phyloP scores from a whole-genome alignment of 2,329 filamentous ascomycete species.

The Sporothrix brasiliensis region DNA sequence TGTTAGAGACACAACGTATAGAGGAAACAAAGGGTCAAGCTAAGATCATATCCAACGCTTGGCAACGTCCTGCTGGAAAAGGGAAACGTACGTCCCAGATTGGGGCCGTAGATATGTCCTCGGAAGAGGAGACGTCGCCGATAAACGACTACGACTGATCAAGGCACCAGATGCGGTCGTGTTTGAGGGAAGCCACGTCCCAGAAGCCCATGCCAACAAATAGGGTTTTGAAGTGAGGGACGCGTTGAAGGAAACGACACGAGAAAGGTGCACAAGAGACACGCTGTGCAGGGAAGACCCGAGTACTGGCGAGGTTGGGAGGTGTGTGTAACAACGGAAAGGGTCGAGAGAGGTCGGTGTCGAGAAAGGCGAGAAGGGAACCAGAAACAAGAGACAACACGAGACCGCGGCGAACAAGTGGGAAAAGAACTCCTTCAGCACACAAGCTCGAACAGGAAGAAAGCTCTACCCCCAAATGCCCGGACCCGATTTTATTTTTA shows the following conservation, averaged over 20 bases:
- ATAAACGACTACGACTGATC: neutral
- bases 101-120: neutral
- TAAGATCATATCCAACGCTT: conserved; percentile 2
- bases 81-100: neutral
- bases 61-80: neutral
- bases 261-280: neutral
- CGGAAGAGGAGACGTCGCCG: neutral
- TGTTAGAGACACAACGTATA: neutral
- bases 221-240: neutral
- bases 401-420: neutral
- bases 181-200: neutral
- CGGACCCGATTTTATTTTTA: conserved; percentile 18
- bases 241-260: neutral
- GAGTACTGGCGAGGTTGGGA: conserved; percentile 13
- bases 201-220: conserved; percentile 2
- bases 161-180: neutral
- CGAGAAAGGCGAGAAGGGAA: neutral
- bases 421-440: neutral
- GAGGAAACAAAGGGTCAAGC: conserved; percentile 11
- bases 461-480: neutral
- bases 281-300: conserved; percentile 6
- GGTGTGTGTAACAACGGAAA: conserved; percentile 15
- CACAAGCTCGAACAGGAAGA: neutral
- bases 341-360: neutral
- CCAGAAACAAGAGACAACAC: neutral